phyloP scores from a whole-genome alignment of 2,329 filamentous ascomycete genomes.

The Elsinoe perseae region DNA sequence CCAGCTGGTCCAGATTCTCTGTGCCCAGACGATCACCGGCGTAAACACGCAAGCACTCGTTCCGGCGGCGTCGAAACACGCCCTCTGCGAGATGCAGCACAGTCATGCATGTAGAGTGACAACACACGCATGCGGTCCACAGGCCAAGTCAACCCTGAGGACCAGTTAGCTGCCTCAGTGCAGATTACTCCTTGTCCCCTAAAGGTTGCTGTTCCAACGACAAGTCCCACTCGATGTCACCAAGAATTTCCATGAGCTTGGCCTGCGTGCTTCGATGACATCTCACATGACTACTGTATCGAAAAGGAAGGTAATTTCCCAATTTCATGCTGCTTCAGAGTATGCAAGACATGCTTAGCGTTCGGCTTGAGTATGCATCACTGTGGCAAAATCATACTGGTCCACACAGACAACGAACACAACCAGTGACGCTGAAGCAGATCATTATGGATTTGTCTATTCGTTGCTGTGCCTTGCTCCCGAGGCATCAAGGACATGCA shows the following conservation, averaged over 20 bases:
- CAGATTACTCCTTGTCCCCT: not conserved
- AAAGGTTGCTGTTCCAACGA: not conserved
- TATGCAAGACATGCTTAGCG: not conserved
- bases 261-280: not conserved
- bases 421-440: too few species aligned
- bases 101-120: not conserved
- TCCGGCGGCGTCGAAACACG: not conserved
- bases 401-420: too few species aligned
- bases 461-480: not conserved
- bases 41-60: constrained; percentile 5
- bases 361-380: too few species aligned
- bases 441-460: not conserved
- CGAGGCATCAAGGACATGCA: not conserved
- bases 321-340: not conserved
- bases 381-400: too few species aligned
- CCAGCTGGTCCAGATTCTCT: not conserved
- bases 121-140: not conserved
- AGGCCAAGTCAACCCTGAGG: not conserved
- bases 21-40: constrained; percentile 6
- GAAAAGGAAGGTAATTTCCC: not conserved
- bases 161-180: not conserved
- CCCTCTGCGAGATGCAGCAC: not conserved
- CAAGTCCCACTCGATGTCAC: not conserved
- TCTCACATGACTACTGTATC: not conserved
- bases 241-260: not conserved